Base-by-base conservation (phyloP, 2,329 filamentous ascomycete genomes). In the Pyricularia grisea region DNA sequence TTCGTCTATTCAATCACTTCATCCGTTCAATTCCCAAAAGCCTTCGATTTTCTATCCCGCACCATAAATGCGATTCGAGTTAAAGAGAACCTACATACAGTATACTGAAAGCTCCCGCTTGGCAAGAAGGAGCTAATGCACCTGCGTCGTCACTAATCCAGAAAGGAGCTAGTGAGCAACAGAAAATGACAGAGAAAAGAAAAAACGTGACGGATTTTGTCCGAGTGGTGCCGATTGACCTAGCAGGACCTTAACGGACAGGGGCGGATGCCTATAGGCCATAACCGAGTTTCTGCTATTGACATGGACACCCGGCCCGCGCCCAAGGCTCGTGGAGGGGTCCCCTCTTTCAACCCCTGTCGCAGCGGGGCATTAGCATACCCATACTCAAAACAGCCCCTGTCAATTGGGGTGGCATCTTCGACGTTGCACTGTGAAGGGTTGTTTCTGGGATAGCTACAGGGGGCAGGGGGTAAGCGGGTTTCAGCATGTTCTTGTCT, bases 401-500 rank as follows among this genome's bases (percentile, higher is more conserved):
- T 66, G 64, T 36, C 31, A n/a, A n/a, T n/a, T 27, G 31, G 36
- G 20, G 31, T 36, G 65, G 65, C 31, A 31, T 10, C 64, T 36
- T 42, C 31, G n/a, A 66, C 31, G 65, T 36, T 66, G 65, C 68
- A 14, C 23, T 12, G 23, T 31, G 31, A 25, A 64, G 28, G 30
- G 67, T 50, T 20, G 67, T 55, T 64, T 55, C 28, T 61, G n/a
- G 64, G 33, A 30, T 27, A 27, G 30, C 9, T 50, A 36, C 66
- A 67, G 66, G 66, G 66, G 28, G 23, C n/a, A 33, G 28, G 28
- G 31, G 55, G 14, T 67, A 60, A 60, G 61, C 50, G 50, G 55
- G 66, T 67, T 67, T 67, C 66, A 67, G 33, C 33, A 28, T 30
- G 36, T n/a, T 42, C 66, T 58, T 67, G 27, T 65, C 25, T 33